phyloP scores from a whole-genome alignment of 1,284 basidiomycete genomes.

The Fistulinella cinereoalba region DNA sequence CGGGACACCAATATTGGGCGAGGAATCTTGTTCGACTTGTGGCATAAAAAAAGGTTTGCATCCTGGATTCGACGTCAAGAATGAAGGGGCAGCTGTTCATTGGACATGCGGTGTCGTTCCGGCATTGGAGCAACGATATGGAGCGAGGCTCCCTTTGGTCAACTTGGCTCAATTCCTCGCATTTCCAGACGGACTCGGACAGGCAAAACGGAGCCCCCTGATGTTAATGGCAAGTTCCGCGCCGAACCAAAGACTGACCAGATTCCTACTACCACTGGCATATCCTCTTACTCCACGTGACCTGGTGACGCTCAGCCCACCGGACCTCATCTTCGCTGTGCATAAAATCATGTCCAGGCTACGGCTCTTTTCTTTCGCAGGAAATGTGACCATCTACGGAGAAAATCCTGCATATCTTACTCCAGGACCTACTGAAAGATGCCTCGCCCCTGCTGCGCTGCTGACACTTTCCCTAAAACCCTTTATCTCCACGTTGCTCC shows the following conservation, averaged over 20 bases:
- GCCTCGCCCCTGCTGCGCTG: slow-evolving; percentile 29
- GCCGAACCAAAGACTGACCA: slow-evolving; percentile 8
- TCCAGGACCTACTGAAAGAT: slow-evolving; percentile 14
- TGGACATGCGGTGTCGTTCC: slow-evolving; percentile 31
- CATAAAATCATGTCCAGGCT: slow-evolving; percentile 21
- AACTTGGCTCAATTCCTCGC: slow-evolving; percentile 20
- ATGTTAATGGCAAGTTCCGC: slow-evolving; percentile 1
- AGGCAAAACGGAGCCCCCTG: slow-evolving; percentile 7
- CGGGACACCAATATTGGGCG: slow-evolving; percentile 13
- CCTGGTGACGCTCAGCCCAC: slow-evolving; percentile 19
- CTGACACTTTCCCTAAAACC: slow-evolving; percentile 29
- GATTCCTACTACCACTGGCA: slow-evolving; percentile 5
- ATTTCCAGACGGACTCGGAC: slow-evolving; percentile 18
- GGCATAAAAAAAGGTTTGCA: slow-evolving; percentile 33
- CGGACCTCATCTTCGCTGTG: slow-evolving; percentile 30
- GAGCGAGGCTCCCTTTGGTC: slow-evolving; percentile 18
- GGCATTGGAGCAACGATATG: slow-evolving; percentile 20
- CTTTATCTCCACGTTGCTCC: slow-evolving; percentile 29
- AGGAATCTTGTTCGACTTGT: slow-evolving; percentile 27
- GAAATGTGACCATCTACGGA: slow-evolving; percentile 7
- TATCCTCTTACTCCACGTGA: slow-evolving; percentile 22
- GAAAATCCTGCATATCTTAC: slow-evolving; percentile 6
- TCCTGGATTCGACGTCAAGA: slow-evolving; percentile 20
- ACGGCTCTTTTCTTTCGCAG: slow-evolving; percentile 23
- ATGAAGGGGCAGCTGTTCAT: slow-evolving; percentile 13